Base-by-base conservation (phyloP, 2,329 filamentous ascomycete species). In the Gliomastix tumulicola region DNA sequence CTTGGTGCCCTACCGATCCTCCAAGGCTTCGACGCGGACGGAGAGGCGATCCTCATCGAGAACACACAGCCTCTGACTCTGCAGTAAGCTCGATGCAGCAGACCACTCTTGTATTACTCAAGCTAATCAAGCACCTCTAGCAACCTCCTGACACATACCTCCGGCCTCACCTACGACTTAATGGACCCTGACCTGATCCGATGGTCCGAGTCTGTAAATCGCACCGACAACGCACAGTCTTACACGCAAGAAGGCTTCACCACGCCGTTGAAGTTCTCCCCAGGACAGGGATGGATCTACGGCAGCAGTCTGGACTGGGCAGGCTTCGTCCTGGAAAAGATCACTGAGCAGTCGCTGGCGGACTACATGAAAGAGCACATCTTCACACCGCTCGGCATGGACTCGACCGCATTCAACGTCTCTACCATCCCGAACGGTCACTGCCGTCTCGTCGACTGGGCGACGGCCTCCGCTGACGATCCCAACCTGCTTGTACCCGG, bases 251-350 rank as follows among this genome's bases (percentile, higher is more conserved):
- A 59, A 3, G 60, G 60, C 44, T 68, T 59, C 48, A 49, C 46
- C 32, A 61, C 62, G 38, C 71, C 67, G 1, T 45, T 69, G 22
- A 54, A 56, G 36, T 68, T 69, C 39, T 42, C 52, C 4, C 65
- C 71, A 0, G 71, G 70, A 1, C 54, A 61, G 5, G 59, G 61
- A 6, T 76, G 70, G 70, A 53, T 50, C 21, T 76, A 75, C 39
- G 69, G 71, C 4, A 47, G 57, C 5, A 51, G 54, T 0, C 39
- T 64, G 30, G 71, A 75, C 52, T 74, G 66, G 59, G 68, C 63
- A 1, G 68, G 66, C 4, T 40, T 62, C 5, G 50, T 64, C 2
- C 50, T 74, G 5, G 63, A 71, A 45, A 49, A 49, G 5, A 30
- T 66, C 6, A 64, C 60, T 0, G 57, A 57, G 7, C 45, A 54